phyloP scores from a whole-genome alignment of 73 alveolate genomes.

The Breviolum minutum region DNA sequence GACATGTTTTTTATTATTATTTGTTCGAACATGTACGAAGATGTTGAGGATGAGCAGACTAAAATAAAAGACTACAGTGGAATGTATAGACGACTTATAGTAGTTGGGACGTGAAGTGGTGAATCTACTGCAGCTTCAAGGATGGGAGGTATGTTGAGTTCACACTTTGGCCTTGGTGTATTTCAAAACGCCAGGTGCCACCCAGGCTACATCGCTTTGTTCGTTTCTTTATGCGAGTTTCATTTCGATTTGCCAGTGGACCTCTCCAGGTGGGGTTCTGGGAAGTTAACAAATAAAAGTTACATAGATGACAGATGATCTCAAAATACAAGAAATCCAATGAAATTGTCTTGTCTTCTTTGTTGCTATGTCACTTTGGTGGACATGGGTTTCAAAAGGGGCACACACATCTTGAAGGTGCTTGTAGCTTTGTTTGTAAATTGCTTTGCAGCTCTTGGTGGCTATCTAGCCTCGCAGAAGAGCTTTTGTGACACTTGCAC shows the following conservation, averaged over 20 bases:
- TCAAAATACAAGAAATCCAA: background rate
- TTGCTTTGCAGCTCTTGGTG: too few species aligned
- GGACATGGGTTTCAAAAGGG: background rate
- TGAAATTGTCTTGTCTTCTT: background rate
- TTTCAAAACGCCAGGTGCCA: background rate
- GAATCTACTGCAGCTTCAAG: too few species aligned
- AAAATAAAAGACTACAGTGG: too few species aligned
- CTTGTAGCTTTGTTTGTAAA: background rate
- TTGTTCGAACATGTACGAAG: too few species aligned
- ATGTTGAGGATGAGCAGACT: too few species aligned
- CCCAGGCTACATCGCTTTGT: conserved; percentile 94
- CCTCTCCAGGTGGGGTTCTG: conserved; percentile 45
- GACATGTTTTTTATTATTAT: too few species aligned
- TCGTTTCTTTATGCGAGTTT: conserved; percentile 63
- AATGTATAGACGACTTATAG: too few species aligned
- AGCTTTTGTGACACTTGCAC: too few species aligned
- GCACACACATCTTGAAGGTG: background rate
- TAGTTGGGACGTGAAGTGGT: too few species aligned
- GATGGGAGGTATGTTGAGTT: too few species aligned
- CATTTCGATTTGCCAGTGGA: conserved; percentile 86
- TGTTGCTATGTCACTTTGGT: background rate
- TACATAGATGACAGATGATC: background rate
- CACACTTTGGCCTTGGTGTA: too few species aligned
- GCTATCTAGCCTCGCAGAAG: too few species aligned
- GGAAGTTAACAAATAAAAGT: background rate